phyloP scores from a whole-genome alignment of 805 yeast species.

The Starmerella asiatica region DNA sequence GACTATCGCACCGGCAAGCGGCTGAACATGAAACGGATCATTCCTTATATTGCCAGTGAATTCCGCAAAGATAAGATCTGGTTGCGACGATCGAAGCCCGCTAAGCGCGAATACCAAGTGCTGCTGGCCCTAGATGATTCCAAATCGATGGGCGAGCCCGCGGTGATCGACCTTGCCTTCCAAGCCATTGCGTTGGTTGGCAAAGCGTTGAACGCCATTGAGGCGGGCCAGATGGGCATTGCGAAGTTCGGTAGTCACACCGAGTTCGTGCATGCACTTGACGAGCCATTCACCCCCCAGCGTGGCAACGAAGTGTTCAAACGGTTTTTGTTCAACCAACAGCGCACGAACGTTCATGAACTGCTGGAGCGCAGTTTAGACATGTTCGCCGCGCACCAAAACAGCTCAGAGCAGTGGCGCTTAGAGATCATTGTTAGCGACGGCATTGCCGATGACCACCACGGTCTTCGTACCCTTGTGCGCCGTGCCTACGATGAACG shows the following conservation, averaged over 20 bases:
- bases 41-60: constrained; percentile 94
- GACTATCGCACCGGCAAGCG: constrained; percentile 96
- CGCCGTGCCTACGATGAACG: constrained; percentile 84
- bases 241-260: constrained; percentile 82
- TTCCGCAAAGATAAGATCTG: constrained; percentile 96
- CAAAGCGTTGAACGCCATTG: constrained; percentile 83
- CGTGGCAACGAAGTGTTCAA: constrained; percentile 75
- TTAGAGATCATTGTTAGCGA: constrained; percentile 85
- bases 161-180: constrained; percentile 81
- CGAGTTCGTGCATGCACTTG: constrained; percentile 78
- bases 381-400: constrained; percentile 51
- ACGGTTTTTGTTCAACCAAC: constrained; percentile 82
- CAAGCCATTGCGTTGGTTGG: constrained; percentile 88
- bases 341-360: constrained; percentile 67
- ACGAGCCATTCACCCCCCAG: constrained; percentile 67
- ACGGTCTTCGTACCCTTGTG: constrained; percentile 63
- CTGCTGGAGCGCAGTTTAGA: constrained; percentile 60
- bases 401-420: constrained; percentile 61
- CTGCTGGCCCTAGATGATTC: constrained; percentile 97
- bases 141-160: constrained; percentile 90
- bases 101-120: constrained; percentile 91
- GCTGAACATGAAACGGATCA: constrained; percentile 91
- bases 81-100: constrained; percentile 94
- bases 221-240: constrained; percentile 82
- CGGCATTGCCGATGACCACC: constrained; percentile 96